Base-by-base conservation (phyloP, 2,329 filamentous ascomycete genomes). In the Aspergillus novofumigatus region DNA sequence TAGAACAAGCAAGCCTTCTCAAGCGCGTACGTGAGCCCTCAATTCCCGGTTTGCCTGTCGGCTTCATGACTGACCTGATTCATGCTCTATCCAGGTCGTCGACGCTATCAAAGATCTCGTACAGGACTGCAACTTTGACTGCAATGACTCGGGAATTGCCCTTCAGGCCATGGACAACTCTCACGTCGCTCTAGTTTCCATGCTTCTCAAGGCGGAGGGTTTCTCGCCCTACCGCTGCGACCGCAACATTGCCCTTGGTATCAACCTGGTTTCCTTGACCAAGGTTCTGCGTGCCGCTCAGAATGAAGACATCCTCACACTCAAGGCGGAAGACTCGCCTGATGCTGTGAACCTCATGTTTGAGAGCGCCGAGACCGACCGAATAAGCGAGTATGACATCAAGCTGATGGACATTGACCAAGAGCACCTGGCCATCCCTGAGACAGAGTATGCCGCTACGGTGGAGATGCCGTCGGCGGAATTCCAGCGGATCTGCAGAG, bases 321-420 rank as follows among this genome's bases (percentile, higher is more conserved):
- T 99, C 76, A 99, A 97, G 86, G 94, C 94, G 14, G 93, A 97
- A 75, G 95, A 99, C 76, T 88, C 91, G 42, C 94, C 94, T 50
- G 94, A 99, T 78, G 91, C 92, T 51, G 87, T 99, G 68, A 97
- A 96, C 83, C 82, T 99, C 64, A 85, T 92, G 67, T 99, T 99
- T 73, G 95, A 99, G 86, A 96, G 87, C 81, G 81, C 84, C 65
- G 86, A 89, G 72, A 90, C 86, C 69, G 94, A 99, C 78, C 85
- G 94, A 65, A 85, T 99, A 73, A 96, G 91, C 84, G 95, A 99
- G 82, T 99, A 99, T 77, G 94, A 99, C 77, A 90, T 99, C 78
- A 99, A 99, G 84, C 87, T 99, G 75, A 99, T 99, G 94, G 94
- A 99, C 76, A 99, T 99, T 76, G 94, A 99, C 79, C 95, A 99